These are phyloP conservation scores for Auriscalpium orientale DNA, from an alignment of 768 basidiomycete species.

Conservation along the genomic window DNA sequence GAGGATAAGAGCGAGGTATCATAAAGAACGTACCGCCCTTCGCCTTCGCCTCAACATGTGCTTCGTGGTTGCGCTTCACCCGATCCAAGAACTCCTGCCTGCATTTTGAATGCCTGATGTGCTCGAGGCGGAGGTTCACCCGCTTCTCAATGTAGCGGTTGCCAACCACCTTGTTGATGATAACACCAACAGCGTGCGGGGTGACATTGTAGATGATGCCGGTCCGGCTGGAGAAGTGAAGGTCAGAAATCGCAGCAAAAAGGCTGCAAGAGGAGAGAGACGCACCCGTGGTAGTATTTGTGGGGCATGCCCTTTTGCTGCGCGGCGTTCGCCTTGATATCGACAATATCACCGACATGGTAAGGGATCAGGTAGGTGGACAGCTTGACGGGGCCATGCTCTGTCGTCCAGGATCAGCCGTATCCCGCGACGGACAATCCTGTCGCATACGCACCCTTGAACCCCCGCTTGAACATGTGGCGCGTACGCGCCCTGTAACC, in stretches of 20 bases:
- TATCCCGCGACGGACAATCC: too few relatives aligned
- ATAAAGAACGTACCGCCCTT: slow-evolving; percentile 65
- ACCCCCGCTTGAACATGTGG: slow-evolving; percentile 99
- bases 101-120: slow-evolving; percentile 94
- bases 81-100: slow-evolving; percentile 95
- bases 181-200: slow-evolving; percentile 88
- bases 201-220: slow-evolving; percentile 99
- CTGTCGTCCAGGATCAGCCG: slow-evolving; percentile 29
- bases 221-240: slow-evolving; percentile 60
- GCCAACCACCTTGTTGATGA: slow-evolving; percentile 97
- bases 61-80: slow-evolving; percentile 84
- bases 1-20: background rate
- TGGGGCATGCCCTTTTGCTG: slow-evolving; percentile 99
- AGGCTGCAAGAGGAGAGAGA: slow-evolving; percentile 15
- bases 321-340: slow-evolving; percentile 98
- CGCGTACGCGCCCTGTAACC: slow-evolving; percentile 99
- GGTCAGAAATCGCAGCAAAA: background rate
- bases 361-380: slow-evolving; percentile 93
- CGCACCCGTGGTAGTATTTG: slow-evolving; percentile 96
- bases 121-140: slow-evolving; percentile 96
- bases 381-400: slow-evolving; percentile 83
- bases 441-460: slow-evolving; percentile 68
- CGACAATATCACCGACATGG: slow-evolving; percentile 96
- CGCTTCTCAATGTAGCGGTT: slow-evolving; percentile 99
- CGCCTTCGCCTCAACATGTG: slow-evolving; percentile 80